A percentile compares a stretch with the other conserved stretches of the same genome.
Conservation (phyloP, 2,329 filamentous ascomycete species). For the Diaporthe vexans region DNA sequence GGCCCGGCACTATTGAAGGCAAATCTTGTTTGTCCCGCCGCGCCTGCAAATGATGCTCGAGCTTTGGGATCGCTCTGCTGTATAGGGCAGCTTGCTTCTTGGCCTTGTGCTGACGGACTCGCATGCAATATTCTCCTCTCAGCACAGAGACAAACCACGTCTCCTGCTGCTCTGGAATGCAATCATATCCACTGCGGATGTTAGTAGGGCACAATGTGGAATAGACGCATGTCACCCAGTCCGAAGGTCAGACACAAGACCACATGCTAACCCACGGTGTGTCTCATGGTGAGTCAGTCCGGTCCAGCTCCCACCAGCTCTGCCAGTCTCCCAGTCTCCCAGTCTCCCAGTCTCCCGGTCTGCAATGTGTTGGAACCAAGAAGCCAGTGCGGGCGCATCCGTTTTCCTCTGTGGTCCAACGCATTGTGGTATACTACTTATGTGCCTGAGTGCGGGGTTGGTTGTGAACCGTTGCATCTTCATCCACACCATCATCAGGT, state of each 20-base stretch:
- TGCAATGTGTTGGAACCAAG: no score
- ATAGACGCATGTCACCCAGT: background rate
- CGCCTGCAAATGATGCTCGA: no score
- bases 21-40: background rate
- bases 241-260: conserved; percentile 20
- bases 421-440: no score
- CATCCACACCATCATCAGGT: background rate
- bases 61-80: no score
- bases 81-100: no score
- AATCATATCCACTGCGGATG: background rate
- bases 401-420: no score
- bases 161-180: conserved; percentile 2
- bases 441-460: background rate
- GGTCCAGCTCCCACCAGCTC: background rate
- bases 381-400: no score
- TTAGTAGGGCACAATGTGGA: conserved; percentile 12
- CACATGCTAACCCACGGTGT: conserved; percentile 19
- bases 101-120: background rate
- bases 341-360: no score
- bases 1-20: background rate
- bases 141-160: background rate
- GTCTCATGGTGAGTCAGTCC: conserved; percentile 8
- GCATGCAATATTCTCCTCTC: background rate
- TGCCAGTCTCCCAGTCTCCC: no score
- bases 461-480: background rate